Conservation (phyloP, 208 protist genomes). For the Crithidia expoeki region DNA sequence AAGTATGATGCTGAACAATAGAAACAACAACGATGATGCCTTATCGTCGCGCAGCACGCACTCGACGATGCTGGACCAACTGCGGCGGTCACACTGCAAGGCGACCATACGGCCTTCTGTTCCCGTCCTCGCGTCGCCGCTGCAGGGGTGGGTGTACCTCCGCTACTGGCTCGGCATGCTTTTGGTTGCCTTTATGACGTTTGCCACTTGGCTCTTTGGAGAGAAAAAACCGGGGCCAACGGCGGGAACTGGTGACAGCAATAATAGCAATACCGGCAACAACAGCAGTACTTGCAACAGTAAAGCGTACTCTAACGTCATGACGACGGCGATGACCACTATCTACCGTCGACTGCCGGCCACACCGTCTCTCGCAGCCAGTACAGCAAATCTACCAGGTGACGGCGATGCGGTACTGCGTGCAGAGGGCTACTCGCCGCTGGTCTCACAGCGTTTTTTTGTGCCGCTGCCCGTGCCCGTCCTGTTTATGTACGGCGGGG, state of each 20-base stretch:
- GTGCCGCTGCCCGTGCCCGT: slow-evolving; percentile 64
- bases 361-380: slow-evolving; percentile 25
- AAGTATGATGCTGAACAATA: background rate
- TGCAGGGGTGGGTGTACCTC: slow-evolving; percentile 44
- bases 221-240: slow-evolving; percentile 11
- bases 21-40: slow-evolving; percentile 3
- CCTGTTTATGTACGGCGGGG: slow-evolving; percentile 73
- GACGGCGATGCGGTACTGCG: slow-evolving; percentile 25
- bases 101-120: slow-evolving; percentile 6
- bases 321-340: slow-evolving; percentile 36
- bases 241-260: background rate
- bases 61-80: slow-evolving; percentile 8
- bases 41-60: background rate
- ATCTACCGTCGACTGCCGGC: slow-evolving; percentile 34
- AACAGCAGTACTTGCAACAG: too few species aligned
- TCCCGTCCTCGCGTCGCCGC: slow-evolving; percentile 17
- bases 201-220: slow-evolving; percentile 21
- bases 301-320: slow-evolving; percentile 30
- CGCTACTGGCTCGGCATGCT: slow-evolving; percentile 43
- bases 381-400: slow-evolving; percentile 22
- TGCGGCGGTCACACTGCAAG: slow-evolving; percentile 7
- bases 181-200: slow-evolving; percentile 30
- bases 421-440: slow-evolving; percentile 34
- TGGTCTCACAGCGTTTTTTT: slow-evolving; percentile 58
- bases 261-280: background rate